These are phyloP conservation scores for Naganishia liquefaciens DNA, from an alignment of 1,284 basidiomycete genomes.

Conservation along the genomic window DNA sequence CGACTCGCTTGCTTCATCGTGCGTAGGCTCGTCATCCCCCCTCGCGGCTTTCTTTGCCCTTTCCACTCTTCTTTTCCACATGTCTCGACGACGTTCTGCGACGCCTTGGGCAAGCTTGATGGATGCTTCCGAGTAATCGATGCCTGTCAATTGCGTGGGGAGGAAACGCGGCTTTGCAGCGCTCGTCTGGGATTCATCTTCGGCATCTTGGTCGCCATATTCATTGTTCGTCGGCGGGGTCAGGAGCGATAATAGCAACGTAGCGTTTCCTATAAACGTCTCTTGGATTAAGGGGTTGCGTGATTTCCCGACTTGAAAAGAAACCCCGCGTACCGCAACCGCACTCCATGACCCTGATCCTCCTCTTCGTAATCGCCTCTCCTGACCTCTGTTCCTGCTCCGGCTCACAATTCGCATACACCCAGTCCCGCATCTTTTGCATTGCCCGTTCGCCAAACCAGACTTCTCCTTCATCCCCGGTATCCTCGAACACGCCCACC, in stretches of 20 bases:
- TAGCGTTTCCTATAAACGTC: slow-evolving; percentile 47
- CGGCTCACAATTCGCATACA: slow-evolving; percentile 41
- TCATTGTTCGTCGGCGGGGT: slow-evolving; percentile 36
- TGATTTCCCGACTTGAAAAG: background rate
- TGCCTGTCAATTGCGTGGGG: slow-evolving; percentile 44
- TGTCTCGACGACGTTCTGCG: slow-evolving; percentile 34
- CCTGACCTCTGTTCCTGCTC: slow-evolving; percentile 9
- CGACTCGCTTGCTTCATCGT: slow-evolving; percentile 36
- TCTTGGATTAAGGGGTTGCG: too few species aligned
- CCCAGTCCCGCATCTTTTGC: slow-evolving; percentile 52
- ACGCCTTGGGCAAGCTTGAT: slow-evolving; percentile 43
- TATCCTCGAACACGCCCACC: slow-evolving; percentile 51
- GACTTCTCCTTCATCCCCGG: slow-evolving; percentile 51
- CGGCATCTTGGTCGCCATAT: slow-evolving; percentile 2
- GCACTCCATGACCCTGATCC: slow-evolving; percentile 33
- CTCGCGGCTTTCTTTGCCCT: slow-evolving; percentile 1
- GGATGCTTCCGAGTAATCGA: slow-evolving; percentile 50
- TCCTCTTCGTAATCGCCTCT: background rate
- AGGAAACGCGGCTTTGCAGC: slow-evolving; percentile 36
- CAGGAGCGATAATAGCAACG: slow-evolving; percentile 51
- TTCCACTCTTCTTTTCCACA: slow-evolving; percentile 12
- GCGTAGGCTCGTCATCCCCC: slow-evolving; percentile 31
- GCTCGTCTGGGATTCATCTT: slow-evolving; percentile 31
- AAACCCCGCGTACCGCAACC: slow-evolving; percentile 33
- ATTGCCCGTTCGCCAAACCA: slow-evolving; percentile 53